Percentiles rank a stretch among this genome's conserved stretches.
Conservation (phyloP, 2,329 filamentous ascomycete species). For the Phialophora expanda region DNA sequence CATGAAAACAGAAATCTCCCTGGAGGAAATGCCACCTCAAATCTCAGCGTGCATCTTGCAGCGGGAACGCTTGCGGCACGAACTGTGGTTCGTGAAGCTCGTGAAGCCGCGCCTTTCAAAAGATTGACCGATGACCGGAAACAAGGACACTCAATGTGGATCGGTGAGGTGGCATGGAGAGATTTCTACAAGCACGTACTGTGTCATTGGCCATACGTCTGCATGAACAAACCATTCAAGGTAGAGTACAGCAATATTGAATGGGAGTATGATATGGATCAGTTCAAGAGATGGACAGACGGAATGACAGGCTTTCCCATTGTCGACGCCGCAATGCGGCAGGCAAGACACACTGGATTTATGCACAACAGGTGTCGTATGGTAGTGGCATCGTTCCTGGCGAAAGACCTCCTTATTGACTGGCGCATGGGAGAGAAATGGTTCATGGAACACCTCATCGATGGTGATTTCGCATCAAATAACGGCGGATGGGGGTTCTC, state of each 20-base stretch:
- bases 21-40: slow-evolving; percentile 66
- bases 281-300: slow-evolving; percentile 75
- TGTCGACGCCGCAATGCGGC: slow-evolving; percentile 85
- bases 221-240: slow-evolving; percentile 79
- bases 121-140: slow-evolving; percentile 42
- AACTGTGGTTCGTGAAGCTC: slow-evolving; percentile 68
- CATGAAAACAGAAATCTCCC: slow-evolving; percentile 70
- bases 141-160: slow-evolving; percentile 67
- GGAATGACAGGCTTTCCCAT: slow-evolving; percentile 81
- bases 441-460: slow-evolving; percentile 81
- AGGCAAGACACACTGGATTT: slow-evolving; percentile 70
- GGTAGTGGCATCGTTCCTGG: slow-evolving; percentile 79
- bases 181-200: slow-evolving; percentile 90
- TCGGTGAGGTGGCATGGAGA: slow-evolving; percentile 82
- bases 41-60: slow-evolving; percentile 74
- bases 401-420: slow-evolving; percentile 80
- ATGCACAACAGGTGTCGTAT: slow-evolving; percentile 80
- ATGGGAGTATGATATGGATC: slow-evolving; percentile 75
- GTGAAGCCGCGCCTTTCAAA: slow-evolving; percentile 66
- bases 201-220: slow-evolving; percentile 77
- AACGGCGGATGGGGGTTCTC: slow-evolving; percentile 73
- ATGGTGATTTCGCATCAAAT: slow-evolving; percentile 80
- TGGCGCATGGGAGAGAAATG: slow-evolving; percentile 81
- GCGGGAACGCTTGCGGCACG: slow-evolving; percentile 70
- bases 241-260: slow-evolving; percentile 80